Percentiles rank a stretch among this genome's conserved stretches.
phyloP scores from a whole-genome alignment of 2,329 filamentous ascomycete species.

The Ascochyta fabae region DNA sequence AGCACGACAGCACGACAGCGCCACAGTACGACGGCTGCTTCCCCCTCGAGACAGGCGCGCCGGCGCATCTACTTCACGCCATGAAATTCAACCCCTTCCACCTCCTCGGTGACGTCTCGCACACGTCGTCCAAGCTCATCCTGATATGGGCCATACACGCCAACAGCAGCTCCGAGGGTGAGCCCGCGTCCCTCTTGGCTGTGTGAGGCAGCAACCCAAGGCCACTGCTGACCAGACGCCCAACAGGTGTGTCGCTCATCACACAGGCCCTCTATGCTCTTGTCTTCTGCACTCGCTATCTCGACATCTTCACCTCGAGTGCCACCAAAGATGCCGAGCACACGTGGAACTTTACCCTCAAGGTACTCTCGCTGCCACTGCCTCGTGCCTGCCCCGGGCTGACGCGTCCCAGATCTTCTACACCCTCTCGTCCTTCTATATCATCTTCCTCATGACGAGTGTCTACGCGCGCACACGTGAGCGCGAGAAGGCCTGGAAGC shows the following conservation, averaged over 20 bases:
- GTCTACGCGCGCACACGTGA: slow-evolving; percentile 87
- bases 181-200: neutral
- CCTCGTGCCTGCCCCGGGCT: slow-evolving; percentile 9
- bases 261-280: slow-evolving; percentile 86
- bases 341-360: slow-evolving; percentile 74
- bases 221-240: slow-evolving; percentile 6
- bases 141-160: slow-evolving; percentile 89
- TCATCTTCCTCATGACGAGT: slow-evolving; percentile 85
- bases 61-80: slow-evolving; percentile 6
- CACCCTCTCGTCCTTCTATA: slow-evolving; percentile 82
- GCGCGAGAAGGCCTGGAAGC: slow-evolving; percentile 90
- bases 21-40: neutral
- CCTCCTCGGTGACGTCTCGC: slow-evolving; percentile 81
- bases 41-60: slow-evolving; percentile 14
- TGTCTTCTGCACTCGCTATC: slow-evolving; percentile 87
- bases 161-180: slow-evolving; percentile 85
- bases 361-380: slow-evolving; percentile 49
- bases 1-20: too few relatives aligned
- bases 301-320: slow-evolving; percentile 72
- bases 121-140: slow-evolving; percentile 86
- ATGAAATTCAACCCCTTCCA: slow-evolving; percentile 66
- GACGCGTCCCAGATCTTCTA: slow-evolving; percentile 70
- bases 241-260: slow-evolving; percentile 81
- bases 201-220: neutral
- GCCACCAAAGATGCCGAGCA: slow-evolving; percentile 41